A percentile compares a stretch with the other conserved stretches of the same genome.
phyloP scores from a whole-genome alignment of 148 eudicot species.

The Beta vulgaris region DNA sequence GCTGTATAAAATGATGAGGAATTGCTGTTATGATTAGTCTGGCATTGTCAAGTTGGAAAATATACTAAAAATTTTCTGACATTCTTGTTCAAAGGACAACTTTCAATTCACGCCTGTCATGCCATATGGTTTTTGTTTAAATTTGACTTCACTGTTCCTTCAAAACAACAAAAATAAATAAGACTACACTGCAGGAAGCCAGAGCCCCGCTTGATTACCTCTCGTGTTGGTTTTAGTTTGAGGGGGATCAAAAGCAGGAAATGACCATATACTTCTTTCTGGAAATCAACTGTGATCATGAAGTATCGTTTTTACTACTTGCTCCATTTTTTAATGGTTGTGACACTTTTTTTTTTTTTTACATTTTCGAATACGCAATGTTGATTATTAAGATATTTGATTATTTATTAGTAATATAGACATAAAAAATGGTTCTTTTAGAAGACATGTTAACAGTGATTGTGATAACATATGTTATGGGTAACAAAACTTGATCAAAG shows the following conservation, averaged over 20 bases:
- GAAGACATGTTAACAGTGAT: too few relatives aligned
- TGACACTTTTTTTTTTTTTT: too few relatives aligned
- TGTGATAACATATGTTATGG: too few relatives aligned
- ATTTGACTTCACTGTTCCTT: constrained; percentile 2
- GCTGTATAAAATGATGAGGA: constrained; percentile 12
- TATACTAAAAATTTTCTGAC: neutral
- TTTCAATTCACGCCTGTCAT: constrained; percentile 4
- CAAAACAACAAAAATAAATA: too few relatives aligned
- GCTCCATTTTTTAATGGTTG: too few relatives aligned
- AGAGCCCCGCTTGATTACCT: neutral
- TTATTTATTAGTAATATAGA: too few relatives aligned
- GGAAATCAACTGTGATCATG: neutral
- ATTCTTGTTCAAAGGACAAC: neutral
- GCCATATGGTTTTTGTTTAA: constrained; percentile 4
- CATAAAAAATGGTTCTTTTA: too few relatives aligned
- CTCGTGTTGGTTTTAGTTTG: neutral
- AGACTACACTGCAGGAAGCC: neutral
- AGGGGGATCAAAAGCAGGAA: neutral
- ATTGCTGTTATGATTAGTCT: neutral
- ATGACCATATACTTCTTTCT: neutral
- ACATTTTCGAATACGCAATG: too few relatives aligned
- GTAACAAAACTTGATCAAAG: too few relatives aligned
- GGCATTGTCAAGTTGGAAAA: neutral
- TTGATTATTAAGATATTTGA: too few relatives aligned
- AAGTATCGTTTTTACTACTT: too few relatives aligned